Conservation (phyloP, 2,329 filamentous ascomycete genomes). For the Dendryphion nanum region DNA sequence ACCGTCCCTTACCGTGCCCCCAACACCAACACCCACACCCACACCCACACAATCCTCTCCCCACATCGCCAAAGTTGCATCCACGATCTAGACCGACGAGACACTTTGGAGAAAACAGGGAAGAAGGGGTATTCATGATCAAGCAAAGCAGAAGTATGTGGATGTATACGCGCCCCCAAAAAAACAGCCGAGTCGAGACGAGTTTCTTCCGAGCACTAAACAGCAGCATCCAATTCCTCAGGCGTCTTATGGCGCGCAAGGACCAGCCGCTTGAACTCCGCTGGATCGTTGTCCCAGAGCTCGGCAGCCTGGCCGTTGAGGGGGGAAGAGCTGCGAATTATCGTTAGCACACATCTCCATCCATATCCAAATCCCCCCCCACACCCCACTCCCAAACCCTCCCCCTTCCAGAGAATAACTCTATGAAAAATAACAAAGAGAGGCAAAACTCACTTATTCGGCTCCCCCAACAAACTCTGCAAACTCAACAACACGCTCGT, state of each 20-base stretch:
- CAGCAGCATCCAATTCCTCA: slow-evolving; percentile 39
- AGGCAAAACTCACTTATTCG: slow-evolving; percentile 88
- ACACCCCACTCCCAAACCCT: background rate
- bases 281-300: slow-evolving; percentile 86
- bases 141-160: too few relatives aligned
- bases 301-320: slow-evolving; percentile 95
- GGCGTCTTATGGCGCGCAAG: slow-evolving; percentile 58
- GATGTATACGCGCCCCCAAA: too few relatives aligned
- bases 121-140: too few relatives aligned
- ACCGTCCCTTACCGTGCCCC: too few relatives aligned
- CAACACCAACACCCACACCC: too few relatives aligned
- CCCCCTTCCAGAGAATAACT: slow-evolving; percentile 6
- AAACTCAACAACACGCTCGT: slow-evolving; percentile 89
- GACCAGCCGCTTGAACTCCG: slow-evolving; percentile 80
- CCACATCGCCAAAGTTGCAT: too few relatives aligned
- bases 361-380: background rate
- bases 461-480: slow-evolving; percentile 92
- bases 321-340: slow-evolving; percentile 70
- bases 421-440: background rate
- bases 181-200: too few relatives aligned
- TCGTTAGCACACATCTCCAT: slow-evolving; percentile 13
- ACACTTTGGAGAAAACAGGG: too few relatives aligned
- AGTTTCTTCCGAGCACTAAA: too few relatives aligned
- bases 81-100: too few relatives aligned
- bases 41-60: too few relatives aligned